Evolutionary conservation across 768 basidiomycete genomes (phyloP).

Genomic region (Russula olivacea): DNA sequence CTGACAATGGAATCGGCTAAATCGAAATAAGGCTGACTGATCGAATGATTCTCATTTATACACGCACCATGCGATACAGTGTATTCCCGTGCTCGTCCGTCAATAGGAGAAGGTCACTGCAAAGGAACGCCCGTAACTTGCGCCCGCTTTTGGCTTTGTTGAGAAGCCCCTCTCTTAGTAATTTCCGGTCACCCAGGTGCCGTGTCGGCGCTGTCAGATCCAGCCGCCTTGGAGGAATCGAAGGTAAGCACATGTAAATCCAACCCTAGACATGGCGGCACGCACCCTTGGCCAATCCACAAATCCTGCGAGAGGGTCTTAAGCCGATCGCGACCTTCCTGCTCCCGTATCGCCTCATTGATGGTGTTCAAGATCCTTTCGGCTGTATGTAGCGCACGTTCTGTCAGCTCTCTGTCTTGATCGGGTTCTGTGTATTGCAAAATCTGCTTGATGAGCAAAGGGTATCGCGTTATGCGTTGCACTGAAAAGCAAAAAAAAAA

Average conservation of each 20-base stretch:
- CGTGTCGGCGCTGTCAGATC: slow-evolving; percentile 90
- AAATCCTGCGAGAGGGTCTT: slow-evolving; percentile 67
- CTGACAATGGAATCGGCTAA: slow-evolving; percentile 71
- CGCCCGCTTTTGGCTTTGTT: slow-evolving; percentile 81
- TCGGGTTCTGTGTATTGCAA: slow-evolving; percentile 69
- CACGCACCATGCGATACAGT: slow-evolving; percentile 76
- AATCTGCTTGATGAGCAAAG: slow-evolving; percentile 83
- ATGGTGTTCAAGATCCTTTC: slow-evolving; percentile 73
- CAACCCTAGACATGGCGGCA: background rate
- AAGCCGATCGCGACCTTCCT: slow-evolving; percentile 76
- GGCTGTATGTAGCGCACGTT: slow-evolving; percentile 51
- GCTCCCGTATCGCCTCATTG: slow-evolving; percentile 84
- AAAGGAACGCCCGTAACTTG: slow-evolving; percentile 71
- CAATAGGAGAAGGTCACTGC: slow-evolving; percentile 85
- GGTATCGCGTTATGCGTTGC: slow-evolving; percentile 95
- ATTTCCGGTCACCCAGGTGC: slow-evolving; percentile 69
- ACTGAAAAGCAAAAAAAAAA: slow-evolving; percentile 40
- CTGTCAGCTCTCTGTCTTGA: slow-evolving; percentile 53
- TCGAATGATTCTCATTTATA: background rate
- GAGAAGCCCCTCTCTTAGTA: slow-evolving; percentile 74
- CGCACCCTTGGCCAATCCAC: slow-evolving; percentile 83
- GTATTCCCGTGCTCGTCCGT: slow-evolving; percentile 65
- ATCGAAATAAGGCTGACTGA: background rate
- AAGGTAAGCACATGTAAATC: background rate
- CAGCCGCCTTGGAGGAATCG: slow-evolving; percentile 50